Base-by-base conservation (phyloP, 495 filamentous ascomycete genomes). In the Xylaria bambusicola region DNA sequence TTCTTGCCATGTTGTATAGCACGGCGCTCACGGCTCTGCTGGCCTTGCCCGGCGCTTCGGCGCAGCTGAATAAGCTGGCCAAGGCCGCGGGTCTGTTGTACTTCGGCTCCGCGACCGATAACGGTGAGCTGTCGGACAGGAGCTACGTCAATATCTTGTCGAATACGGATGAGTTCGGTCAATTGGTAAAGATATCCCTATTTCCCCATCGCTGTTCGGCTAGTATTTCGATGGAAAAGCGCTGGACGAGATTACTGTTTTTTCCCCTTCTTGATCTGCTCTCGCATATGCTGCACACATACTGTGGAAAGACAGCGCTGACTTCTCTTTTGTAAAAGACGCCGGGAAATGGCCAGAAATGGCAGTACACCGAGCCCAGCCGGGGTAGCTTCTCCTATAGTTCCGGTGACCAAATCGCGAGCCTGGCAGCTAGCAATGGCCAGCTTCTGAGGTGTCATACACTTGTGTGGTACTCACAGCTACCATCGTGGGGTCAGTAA, bases 401-500 rank as follows among this genome's bases (percentile, higher is more conserved):
- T 17, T 64, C 65, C 0, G 84, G 81, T 15, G 81, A 85, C 56
- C 73, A 72, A 53, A 72, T 85, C 62, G 72, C 79, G 18, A 64
- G 76, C 50, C 65, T 81, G 29, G 83, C 86, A 3, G 69, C 75
- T 61, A 60, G 51, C n/a, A 83, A 85, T 56, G 75, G 76, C 40
- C 80, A 87, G 70, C 65, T 75, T 18, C 62, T 87, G 40, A 67
- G 84, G 29, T 86, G 83, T 56, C 84, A 88, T 65, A 84, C 79
- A 8, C 70, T 87, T n/a, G 79, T 85, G 4, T 89, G 83, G 85
- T 71, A 87, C 67, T 75, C 70, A 38, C 84, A 89, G 61, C 69
- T 88, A 6, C 83, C 86, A 10, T 73, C 49, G 47, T 87, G 82
- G 82, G 76, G 80, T 44, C 1, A 17, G 78, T n/a, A n/a, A n/a